Conservation (phyloP, 805 yeast genomes). For the Yarrowia bubula region DNA sequence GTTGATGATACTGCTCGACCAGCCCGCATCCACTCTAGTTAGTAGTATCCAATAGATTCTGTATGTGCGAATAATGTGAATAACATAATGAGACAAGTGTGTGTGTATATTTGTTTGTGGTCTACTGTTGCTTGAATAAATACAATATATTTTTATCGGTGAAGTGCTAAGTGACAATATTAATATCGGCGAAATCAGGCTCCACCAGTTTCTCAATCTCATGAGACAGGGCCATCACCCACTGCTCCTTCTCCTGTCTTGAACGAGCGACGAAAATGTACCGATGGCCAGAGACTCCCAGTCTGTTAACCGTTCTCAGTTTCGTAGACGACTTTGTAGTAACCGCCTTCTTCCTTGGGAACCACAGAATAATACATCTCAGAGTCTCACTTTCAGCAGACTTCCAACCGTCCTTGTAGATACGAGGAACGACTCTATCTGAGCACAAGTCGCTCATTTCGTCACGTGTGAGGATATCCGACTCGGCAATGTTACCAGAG, state of each 20-base stretch:
- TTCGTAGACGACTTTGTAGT: conserved; percentile 1
- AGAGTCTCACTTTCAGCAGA: conserved; percentile 73
- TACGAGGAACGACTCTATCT: conserved; percentile 59
- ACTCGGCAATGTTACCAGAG: conserved; percentile 60
- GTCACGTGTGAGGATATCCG: conserved; percentile 53
- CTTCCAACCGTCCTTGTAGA: conserved; percentile 80
- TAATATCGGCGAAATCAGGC: conserved; percentile 31
- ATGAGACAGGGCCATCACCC: conserved; percentile 55
- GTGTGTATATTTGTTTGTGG: too few relatives aligned
- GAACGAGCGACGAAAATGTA: conserved; percentile 79
- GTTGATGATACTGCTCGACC: too few relatives aligned
- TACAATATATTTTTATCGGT: not conserved
- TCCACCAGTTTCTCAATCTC: conserved; percentile 36
- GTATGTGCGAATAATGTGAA: too few relatives aligned
- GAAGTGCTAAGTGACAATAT: conserved; percentile 3
- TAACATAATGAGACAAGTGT: too few relatives aligned
- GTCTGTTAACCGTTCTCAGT: conserved; percentile 45
- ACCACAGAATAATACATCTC: conserved; percentile 83
- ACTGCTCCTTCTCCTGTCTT: conserved; percentile 74
- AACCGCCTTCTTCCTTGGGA: conserved; percentile 55
- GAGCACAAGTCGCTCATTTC: conserved; percentile 38
- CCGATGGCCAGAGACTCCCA: conserved; percentile 66
- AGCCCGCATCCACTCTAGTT: too few relatives aligned
- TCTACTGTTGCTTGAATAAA: not conserved
- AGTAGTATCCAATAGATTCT: not conserved